Conservation (phyloP, 140 eudicot species). For the Stevia rebaudiana region DNA sequence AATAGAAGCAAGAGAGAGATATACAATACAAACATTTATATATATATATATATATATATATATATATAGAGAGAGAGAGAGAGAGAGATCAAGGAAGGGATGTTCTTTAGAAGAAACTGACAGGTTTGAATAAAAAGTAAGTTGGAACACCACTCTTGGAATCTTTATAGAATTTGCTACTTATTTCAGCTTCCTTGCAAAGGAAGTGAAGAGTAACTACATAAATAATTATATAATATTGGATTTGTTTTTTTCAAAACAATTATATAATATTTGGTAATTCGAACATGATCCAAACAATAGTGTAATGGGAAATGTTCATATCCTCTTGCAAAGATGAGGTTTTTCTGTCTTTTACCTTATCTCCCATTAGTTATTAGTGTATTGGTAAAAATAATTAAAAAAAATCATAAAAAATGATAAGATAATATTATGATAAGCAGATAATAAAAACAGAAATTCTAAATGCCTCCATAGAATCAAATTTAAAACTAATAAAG, state of each 20-base stretch:
- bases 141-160: constrained; percentile 38
- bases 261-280: not conserved
- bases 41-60: too few species aligned
- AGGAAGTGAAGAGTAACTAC: constrained; percentile 9
- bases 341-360: not conserved
- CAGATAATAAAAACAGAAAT: not conserved
- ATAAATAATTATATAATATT: not conserved
- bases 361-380: not conserved
- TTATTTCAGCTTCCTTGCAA: constrained; percentile 31
- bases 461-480: not conserved
- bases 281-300: not conserved
- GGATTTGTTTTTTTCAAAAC: not conserved
- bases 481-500: constrained; percentile 24
- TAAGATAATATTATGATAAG: not conserved
- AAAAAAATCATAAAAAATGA: too few species aligned
- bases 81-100: constrained; percentile 29
- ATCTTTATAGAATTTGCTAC: constrained; percentile 60
- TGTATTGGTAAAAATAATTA: too few species aligned
- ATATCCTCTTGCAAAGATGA: too few species aligned
- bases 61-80: not conserved
- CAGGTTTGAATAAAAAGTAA: constrained; percentile 73
- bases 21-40: too few species aligned
- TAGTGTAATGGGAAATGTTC: too few species aligned
- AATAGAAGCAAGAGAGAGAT: constrained; percentile 27
- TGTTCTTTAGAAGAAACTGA: constrained; percentile 67